A percentile compares a stretch with the other conserved stretches of the same genome.
phyloP scores from a whole-genome alignment of 768 basidiomycete species.

The Kwoniella sp. region DNA sequence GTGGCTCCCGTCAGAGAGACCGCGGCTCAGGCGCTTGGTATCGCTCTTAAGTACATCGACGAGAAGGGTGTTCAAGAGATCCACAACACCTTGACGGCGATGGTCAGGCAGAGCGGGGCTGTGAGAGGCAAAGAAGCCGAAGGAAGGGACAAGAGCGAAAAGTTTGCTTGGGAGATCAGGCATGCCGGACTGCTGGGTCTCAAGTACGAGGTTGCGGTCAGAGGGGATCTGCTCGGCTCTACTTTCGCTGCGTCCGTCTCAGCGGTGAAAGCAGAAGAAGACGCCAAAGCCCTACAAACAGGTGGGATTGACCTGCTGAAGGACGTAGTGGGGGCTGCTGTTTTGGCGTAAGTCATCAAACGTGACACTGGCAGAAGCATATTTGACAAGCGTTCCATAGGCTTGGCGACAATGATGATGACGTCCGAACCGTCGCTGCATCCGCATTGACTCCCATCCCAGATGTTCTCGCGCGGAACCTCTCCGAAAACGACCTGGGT shows the following conservation, averaged over 20 bases:
- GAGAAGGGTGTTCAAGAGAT: slow-evolving; percentile 71
- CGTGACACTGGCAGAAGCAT: not conserved
- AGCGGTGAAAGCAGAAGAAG: slow-evolving; percentile 35
- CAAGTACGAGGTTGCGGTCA: slow-evolving; percentile 95
- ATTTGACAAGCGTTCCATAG: slow-evolving; percentile 52
- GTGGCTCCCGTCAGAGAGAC: slow-evolving; percentile 96
- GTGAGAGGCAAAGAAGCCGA: slow-evolving; percentile 36
- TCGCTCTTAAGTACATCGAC: slow-evolving; percentile 82
- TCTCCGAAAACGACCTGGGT: slow-evolving; percentile 64
- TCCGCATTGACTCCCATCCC: slow-evolving; percentile 87
- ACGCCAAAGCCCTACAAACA: slow-evolving; percentile 31
- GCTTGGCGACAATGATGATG: slow-evolving; percentile 84
- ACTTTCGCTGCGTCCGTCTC: not conserved
- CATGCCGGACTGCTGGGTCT: slow-evolving; percentile 96
- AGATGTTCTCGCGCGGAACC: slow-evolving; percentile 66
- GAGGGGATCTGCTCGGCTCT: slow-evolving; percentile 66
- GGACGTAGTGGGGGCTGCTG: slow-evolving; percentile 82
- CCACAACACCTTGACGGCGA: slow-evolving; percentile 76
- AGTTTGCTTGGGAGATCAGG: slow-evolving; percentile 89
- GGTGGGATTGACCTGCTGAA: slow-evolving; percentile 55
- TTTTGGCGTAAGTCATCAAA: slow-evolving; percentile 77
- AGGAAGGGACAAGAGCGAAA: slow-evolving; percentile 30
- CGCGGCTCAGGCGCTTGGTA: slow-evolving; percentile 87
- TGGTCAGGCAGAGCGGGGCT: slow-evolving; percentile 85
- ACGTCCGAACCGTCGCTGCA: slow-evolving; percentile 92